These are phyloP conservation scores for Paramecium biaurelia DNA, from an alignment of 73 alveolate species.

Conservation along the genomic window DNA sequence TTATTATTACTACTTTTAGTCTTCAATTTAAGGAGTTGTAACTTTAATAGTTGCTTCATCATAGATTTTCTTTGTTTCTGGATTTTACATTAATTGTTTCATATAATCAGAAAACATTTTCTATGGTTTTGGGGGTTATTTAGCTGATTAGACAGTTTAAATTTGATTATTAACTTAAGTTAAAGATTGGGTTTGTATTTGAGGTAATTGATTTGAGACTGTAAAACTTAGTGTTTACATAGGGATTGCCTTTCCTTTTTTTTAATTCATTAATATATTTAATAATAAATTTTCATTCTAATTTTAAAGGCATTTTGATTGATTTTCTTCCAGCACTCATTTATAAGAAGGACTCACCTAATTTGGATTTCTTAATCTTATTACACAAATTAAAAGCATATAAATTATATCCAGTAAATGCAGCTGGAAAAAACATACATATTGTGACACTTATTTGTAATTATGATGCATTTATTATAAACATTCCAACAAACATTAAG, in stretches of 20 bases:
- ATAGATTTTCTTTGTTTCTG: conserved; percentile 13
- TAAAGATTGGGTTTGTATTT: background rate
- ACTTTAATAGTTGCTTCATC: background rate
- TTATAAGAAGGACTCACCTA: background rate
- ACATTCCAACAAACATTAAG: conserved; percentile 43
- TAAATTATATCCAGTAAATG: background rate
- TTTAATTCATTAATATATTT: background rate
- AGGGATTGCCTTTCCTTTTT: background rate
- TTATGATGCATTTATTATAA: background rate
- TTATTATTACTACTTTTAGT: background rate
- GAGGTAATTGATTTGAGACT: background rate
- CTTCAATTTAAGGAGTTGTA: background rate
- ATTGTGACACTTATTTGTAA: background rate
- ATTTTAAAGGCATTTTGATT: conserved; percentile 35
- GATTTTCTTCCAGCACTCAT: conserved; percentile 36
- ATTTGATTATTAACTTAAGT: background rate
- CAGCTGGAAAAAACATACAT: conserved; percentile 44
- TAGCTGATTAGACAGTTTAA: background rate
- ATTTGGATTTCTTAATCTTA: background rate
- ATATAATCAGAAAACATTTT: background rate
- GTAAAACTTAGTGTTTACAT: background rate
- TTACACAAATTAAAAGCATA: conserved; percentile 39
- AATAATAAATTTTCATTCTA: background rate
- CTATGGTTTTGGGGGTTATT: background rate
- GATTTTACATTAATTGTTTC: background rate